Evolutionary conservation across 2,329 filamentous ascomycete species (phyloP), one percentile per base, ranked within the genome.

Genomic region (Nigrograna mackinnonii): DNA sequence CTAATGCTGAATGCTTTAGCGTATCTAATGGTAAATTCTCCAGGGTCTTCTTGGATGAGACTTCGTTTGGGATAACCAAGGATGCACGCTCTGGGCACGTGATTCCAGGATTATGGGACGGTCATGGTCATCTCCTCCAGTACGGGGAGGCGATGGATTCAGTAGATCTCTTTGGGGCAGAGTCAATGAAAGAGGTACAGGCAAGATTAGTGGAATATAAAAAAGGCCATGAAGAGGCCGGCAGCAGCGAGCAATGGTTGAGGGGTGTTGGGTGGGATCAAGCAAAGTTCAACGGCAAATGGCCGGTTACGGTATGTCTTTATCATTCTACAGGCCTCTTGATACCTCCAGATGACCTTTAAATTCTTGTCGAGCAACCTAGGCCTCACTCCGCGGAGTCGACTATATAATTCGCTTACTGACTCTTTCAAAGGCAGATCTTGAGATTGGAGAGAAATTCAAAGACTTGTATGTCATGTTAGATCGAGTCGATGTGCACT

Each of bases 261-360:
- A 72, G 84, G 41, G 85, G 85, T 0, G 75, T 85, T 12, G 85
- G 85, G 1, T 89, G 85, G 85, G 85, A 88, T 57, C 85, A 88
- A 68, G 81, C 80, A 44, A 72, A 75, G 17, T 79, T 86, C 57
- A 79, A 80, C 2, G 76, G 76, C 5, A 84, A 46, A 13, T 66
- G 86, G 84, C 85, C 85, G 6, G 82, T 78, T 22, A 81, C 84
- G 54, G 79, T 82, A 66, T 57, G 79, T 73, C 4, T 39, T 32
- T 34, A n/a, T 5, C 22, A 21, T 37, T 17, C 31, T 20, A n/a
- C 4, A 12, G 39, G 22, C 17, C 43, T 16, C 16, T 19, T 34
- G 16, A 28, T 7, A 22, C 31, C 17, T 39, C 18, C 34, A 14
- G 22, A 17, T 19, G 4, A 31, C n/a, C n/a, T n/a, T n/a, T n/a